A percentile compares a stretch with the other conserved stretches of the same genome.
phyloP scores from a whole-genome alignment of 2,329 filamentous ascomycete species.

The Verticillium alfalfae region DNA sequence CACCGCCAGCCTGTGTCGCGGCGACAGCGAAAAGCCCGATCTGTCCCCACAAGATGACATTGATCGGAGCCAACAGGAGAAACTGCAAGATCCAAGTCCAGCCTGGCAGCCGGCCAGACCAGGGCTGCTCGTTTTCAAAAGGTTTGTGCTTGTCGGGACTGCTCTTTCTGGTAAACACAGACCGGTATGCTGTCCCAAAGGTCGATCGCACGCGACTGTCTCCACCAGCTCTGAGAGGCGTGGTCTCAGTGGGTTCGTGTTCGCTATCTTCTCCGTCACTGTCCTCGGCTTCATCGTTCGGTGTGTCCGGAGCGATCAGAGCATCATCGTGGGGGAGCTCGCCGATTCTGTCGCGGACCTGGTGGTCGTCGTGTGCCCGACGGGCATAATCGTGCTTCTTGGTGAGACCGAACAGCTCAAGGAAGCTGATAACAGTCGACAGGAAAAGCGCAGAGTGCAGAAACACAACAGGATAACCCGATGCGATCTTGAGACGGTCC shows the following conservation, averaged over 20 bases:
- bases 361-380: conserved; percentile 45
- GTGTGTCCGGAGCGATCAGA: conserved; percentile 32
- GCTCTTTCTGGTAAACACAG: conserved; percentile 25
- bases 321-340: conserved; percentile 22
- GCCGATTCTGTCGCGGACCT: conserved; percentile 30
- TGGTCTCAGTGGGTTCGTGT: conserved; percentile 40
- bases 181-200: conserved; percentile 50
- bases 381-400: conserved; percentile 65
- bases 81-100: conserved; percentile 91
- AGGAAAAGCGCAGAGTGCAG: conserved; percentile 72
- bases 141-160: conserved; percentile 23
- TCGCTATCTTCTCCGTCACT: conserved; percentile 13
- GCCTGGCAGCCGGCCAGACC: conserved; percentile 72
- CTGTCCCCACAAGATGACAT: conserved; percentile 72
- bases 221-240: conserved; percentile 35
- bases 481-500: conserved; percentile 64
- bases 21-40: conserved; percentile 67
- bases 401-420: conserved; percentile 74
- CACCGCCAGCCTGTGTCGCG: conserved; percentile 72
- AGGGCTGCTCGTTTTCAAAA: conserved; percentile 73
- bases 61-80: conserved; percentile 71
- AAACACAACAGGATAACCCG: conserved; percentile 77
- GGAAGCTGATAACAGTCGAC: conserved; percentile 67
- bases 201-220: conserved; percentile 39
- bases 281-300: conserved; percentile 28